Evolutionary conservation across 352 stramenopile genomes (phyloP).

Genomic region (Phytopythium boreale): DNA sequence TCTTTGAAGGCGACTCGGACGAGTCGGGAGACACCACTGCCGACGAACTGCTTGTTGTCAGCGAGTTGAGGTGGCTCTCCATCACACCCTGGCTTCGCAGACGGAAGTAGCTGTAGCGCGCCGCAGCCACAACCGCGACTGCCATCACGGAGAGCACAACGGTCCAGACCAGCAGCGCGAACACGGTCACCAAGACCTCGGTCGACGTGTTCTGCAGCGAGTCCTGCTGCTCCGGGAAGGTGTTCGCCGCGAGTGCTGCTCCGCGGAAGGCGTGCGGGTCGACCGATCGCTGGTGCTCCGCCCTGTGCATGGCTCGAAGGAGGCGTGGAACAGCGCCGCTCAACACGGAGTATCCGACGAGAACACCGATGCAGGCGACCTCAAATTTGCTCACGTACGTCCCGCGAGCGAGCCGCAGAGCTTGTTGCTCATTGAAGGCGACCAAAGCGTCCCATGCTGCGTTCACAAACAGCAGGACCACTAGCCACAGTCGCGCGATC

Average conservation of each 20-base stretch:
- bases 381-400: constrained; percentile 34
- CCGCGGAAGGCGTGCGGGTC: constrained; percentile 20
- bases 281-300: constrained; percentile 16
- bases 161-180: constrained; percentile 15
- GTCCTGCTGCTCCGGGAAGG: constrained; percentile 17
- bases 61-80: constrained; percentile 10
- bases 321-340: constrained; percentile 9
- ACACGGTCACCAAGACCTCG: constrained; percentile 14
- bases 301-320: background rate
- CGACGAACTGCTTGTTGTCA: constrained; percentile 7
- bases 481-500: constrained; percentile 29
- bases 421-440: constrained; percentile 18
- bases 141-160: constrained; percentile 15
- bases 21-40: constrained; percentile 15
- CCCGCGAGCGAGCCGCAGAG: constrained; percentile 18
- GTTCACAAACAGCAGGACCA: constrained; percentile 37
- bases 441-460: constrained; percentile 32
- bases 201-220: constrained; percentile 14
- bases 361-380: constrained; percentile 21
- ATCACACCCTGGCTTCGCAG: constrained; percentile 9
- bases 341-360: constrained; percentile 7
- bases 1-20: constrained; percentile 11
- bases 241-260: constrained; percentile 20
- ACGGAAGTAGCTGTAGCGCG: constrained; percentile 18
- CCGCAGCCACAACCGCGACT: constrained; percentile 15